These are phyloP conservation scores for Diaporthe sp. DNA, from an alignment of 2,329 filamentous ascomycete genomes.

Conservation along the genomic window DNA sequence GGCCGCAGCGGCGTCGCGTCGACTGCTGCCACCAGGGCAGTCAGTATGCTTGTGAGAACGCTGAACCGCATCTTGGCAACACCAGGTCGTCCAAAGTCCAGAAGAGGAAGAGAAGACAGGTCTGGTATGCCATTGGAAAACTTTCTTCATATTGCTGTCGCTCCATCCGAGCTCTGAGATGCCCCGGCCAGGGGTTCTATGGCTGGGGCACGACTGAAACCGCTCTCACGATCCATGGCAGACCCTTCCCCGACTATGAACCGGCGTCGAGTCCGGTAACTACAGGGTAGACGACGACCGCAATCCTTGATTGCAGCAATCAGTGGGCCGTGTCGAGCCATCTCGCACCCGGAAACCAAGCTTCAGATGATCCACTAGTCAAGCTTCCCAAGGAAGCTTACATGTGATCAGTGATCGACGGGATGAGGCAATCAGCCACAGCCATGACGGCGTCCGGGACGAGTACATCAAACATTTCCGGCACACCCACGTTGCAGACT, in stretches of 20 bases:
- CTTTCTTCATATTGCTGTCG: slow-evolving; percentile 35
- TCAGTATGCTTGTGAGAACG: slow-evolving; percentile 44
- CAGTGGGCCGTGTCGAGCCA: slow-evolving; percentile 10
- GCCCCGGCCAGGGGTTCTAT: slow-evolving; percentile 16
- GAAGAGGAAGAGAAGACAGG: neutral
- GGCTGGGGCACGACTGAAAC: slow-evolving; percentile 38
- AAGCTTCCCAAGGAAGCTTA: slow-evolving; percentile 20
- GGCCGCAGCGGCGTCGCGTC: slow-evolving; percentile 44
- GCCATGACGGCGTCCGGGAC: slow-evolving; percentile 34
- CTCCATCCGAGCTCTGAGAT: slow-evolving; percentile 27
- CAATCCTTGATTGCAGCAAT: slow-evolving; percentile 5
- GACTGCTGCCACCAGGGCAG: slow-evolving; percentile 50
- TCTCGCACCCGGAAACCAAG: neutral
- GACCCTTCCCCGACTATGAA: slow-evolving; percentile 10
- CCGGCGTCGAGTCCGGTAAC: neutral
- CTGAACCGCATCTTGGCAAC: slow-evolving; percentile 45
- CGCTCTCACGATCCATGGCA: slow-evolving; percentile 1
- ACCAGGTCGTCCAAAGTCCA: slow-evolving; percentile 34
- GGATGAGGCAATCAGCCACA: slow-evolving; percentile 32
- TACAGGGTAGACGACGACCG: neutral
- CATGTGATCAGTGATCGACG: slow-evolving; percentile 25
- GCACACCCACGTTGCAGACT: slow-evolving; percentile 39
- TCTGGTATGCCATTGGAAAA: slow-evolving; percentile 11
- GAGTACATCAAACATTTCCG: slow-evolving; percentile 41
- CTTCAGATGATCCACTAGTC: slow-evolving; percentile 29